Base-by-base conservation (phyloP, 2,329 filamentous ascomycete genomes). In the Polytolypa hystricis region DNA sequence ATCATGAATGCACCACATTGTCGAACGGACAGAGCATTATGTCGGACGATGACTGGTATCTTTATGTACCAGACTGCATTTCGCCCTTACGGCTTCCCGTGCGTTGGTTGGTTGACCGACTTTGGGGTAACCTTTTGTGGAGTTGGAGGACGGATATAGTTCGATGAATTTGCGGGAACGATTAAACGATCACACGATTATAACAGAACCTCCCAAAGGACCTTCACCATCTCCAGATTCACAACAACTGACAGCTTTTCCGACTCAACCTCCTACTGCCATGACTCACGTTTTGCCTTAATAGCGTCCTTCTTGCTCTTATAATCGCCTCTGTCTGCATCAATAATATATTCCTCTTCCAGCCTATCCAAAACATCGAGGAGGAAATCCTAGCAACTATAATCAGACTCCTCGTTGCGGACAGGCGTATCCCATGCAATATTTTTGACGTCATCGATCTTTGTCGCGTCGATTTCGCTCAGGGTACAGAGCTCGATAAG, bases 11-110 rank as follows among this genome's bases (percentile, higher is more conserved):
- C 30, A 53, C 46, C 20, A 33, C 18, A 7, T 18, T 49, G 14
- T 45, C 47, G 20, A 25, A 42, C 7, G 42, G 30, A 5, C 16
- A 48, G 29, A 45, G 43, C 28, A 11, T 46, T 9, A 35, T 41
- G 11, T 32, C 45, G 11, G 45, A 53, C 15, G 35, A 52, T 39
- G 48, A 52, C 38, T 53, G 48, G 48, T 53, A 47, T 42, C 38
- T 47, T 4, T 51, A 49, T 35, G 29, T 48, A 18, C 49, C 50
- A 16, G 32, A 36, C 3, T 46, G 42, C 18, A 49, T 52, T 29
- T 47, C 50, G 3, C 50, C 49, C 5, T 14, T 30, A 16, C 12
- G 17, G 12, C 19, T 18, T 20, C 30, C 30, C 12, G 20, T 34
- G 19, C 20, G 32, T 25, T 26, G 18, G 27, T 18, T 37, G 17